A percentile compares a stretch with the other conserved stretches of the same genome.
These are phyloP conservation scores for Fomitopsis serialis DNA, from an alignment of 768 basidiomycete species.

Conservation along the genomic window DNA sequence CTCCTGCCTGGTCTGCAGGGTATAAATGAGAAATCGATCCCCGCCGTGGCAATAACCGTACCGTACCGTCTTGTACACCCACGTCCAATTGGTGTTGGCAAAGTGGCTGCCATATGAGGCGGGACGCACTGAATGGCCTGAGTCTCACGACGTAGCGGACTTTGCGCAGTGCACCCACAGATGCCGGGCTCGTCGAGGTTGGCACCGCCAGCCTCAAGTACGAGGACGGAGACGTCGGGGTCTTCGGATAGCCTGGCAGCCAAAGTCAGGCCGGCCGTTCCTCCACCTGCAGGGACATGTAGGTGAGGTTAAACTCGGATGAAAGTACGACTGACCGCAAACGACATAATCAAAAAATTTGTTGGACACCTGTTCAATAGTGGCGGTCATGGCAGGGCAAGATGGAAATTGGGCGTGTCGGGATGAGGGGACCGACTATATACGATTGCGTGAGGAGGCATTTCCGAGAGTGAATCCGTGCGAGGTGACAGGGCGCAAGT, in stretches of 20 bases:
- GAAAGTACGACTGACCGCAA: conserved; percentile 6
- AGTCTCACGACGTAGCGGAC: neutral
- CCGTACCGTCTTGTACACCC: conserved; percentile 18
- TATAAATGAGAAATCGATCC: neutral
- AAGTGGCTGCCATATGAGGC: conserved; percentile 13
- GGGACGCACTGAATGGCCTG: conserved; percentile 12
- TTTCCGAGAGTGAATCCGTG: no score
- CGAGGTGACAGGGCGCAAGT: no score
- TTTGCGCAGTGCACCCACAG: conserved; percentile 2
- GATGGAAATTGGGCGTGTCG: no score
- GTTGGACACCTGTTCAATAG: conserved; percentile 13
- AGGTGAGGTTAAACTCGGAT: neutral
- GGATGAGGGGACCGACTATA: no score
- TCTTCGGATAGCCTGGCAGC: conserved; percentile 36
- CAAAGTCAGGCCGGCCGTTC: conserved; percentile 33
- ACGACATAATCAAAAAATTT: conserved; percentile 18
- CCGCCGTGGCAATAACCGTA: neutral
- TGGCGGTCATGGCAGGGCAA: conserved; percentile 2
- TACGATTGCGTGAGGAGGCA: no score
- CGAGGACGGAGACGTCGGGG: conserved; percentile 29
- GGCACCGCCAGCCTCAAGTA: conserved; percentile 27
- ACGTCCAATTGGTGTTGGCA: conserved; percentile 13
- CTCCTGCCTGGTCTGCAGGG: conserved; percentile 7
- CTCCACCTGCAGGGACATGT: conserved; percentile 9
- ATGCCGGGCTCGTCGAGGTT: conserved; percentile 12